phyloP scores from a whole-genome alignment of 2,329 filamentous ascomycete genomes.

The Penicillium capsulatum region DNA sequence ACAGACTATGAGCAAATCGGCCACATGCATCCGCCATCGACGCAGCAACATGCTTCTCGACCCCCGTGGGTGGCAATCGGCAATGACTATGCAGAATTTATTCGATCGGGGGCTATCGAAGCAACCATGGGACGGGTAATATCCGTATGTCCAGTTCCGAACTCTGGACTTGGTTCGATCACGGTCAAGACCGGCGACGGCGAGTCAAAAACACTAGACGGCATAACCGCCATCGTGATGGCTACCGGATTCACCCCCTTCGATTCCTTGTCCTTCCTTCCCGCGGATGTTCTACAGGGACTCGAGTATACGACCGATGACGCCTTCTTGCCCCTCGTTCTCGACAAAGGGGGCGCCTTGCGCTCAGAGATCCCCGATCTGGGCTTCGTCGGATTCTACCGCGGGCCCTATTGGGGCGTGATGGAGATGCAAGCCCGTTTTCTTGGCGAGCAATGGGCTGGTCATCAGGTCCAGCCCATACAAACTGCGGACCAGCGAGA shows the following conservation, averaged over 20 bases:
- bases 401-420: constrained; percentile 79
- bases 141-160: constrained; percentile 7
- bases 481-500: constrained; percentile 22
- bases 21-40: constrained; percentile 31
- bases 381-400: constrained; percentile 79
- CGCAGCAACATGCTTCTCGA: constrained; percentile 42
- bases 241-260: constrained; percentile 71
- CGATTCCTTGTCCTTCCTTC: constrained; percentile 62
- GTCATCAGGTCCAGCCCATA: constrained; percentile 13
- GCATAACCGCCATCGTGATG: constrained; percentile 65
- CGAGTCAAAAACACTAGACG: constrained; percentile 45
- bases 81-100: constrained; percentile 69
- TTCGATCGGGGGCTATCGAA: constrained; percentile 59
- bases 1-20: constrained; percentile 43
- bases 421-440: constrained; percentile 82
- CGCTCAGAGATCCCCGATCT: constrained; percentile 59
- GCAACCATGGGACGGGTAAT: constrained; percentile 45
- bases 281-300: constrained; percentile 50
- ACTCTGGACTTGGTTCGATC: constrained; percentile 12
- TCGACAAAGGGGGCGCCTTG: constrained; percentile 64
- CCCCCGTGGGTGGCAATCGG: constrained; percentile 66
- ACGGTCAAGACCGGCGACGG: constrained; percentile 39
- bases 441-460: constrained; percentile 58
- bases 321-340: constrained; percentile 57
- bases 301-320: constrained; percentile 57